phyloP scores from a whole-genome alignment of 129 eudicot species.

The Chrysanthemum lavandulifolium region DNA sequence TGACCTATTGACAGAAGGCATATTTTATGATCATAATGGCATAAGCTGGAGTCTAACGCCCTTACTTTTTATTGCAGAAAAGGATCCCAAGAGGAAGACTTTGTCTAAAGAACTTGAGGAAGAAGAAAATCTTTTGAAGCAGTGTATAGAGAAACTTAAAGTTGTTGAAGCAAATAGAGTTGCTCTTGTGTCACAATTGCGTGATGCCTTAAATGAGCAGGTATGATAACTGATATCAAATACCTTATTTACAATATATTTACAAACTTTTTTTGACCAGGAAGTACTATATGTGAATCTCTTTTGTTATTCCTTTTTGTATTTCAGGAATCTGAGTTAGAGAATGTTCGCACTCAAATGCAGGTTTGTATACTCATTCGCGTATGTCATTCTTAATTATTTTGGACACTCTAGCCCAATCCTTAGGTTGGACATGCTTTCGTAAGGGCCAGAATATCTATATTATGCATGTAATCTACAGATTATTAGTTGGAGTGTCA shows the following conservation, averaged over 20 bases:
- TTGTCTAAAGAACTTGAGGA: conserved; percentile 69
- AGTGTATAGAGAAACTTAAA: conserved; percentile 80
- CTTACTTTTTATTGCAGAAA: conserved; percentile 44
- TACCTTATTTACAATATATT: not conserved
- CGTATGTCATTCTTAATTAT: not conserved
- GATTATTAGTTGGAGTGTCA: not conserved
- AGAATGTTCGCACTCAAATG: conserved; percentile 88
- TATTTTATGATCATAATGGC: not conserved
- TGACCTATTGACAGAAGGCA: not conserved
- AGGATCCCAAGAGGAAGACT: conserved; percentile 73
- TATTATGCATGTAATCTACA: not conserved
- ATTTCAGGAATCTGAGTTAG: conserved; percentile 86
- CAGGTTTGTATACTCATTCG: conserved; percentile 56
- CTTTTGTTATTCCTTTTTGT: conserved; percentile 9
- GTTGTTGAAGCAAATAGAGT: conserved; percentile 81
- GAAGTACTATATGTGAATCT: not conserved
- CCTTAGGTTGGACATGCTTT: not conserved
- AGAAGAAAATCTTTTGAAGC: conserved; percentile 61
- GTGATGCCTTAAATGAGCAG: conserved; percentile 82
- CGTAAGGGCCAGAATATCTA: not conserved
- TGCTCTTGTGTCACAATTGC: conserved; percentile 79
- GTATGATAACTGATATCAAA: conserved; percentile 32
- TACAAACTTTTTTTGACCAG: not conserved
- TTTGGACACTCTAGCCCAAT: not conserved
- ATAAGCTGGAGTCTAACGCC: not conserved